phyloP scores from a whole-genome alignment of 805 yeast genomes.

The Kodamaea restingae region DNA sequence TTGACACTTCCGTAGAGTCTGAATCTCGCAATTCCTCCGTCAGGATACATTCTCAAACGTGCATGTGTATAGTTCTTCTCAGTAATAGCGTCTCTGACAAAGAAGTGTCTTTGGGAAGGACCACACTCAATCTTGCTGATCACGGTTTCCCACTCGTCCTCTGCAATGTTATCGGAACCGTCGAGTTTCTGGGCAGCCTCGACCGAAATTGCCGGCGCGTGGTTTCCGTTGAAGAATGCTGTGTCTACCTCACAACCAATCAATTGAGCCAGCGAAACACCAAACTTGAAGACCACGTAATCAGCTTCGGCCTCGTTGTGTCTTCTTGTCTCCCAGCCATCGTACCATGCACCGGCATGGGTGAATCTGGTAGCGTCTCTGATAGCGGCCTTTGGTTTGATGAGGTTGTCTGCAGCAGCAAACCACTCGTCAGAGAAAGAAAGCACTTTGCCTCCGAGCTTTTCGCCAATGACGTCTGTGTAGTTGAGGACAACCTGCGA shows the following conservation, averaged over 20 bases:
- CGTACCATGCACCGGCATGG: constrained; percentile 94
- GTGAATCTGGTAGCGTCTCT: constrained; percentile 77
- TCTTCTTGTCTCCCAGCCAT: constrained; percentile 98
- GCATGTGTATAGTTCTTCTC: constrained; percentile 66
- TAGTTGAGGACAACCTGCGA: constrained; percentile 46
- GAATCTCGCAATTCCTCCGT: constrained; percentile 96
- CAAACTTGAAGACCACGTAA: constrained; percentile 80
- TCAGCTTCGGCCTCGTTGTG: constrained; percentile 84
- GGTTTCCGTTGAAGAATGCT: constrained; percentile 91
- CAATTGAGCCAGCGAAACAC: constrained; percentile 75
- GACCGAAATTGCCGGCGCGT: constrained; percentile 85
- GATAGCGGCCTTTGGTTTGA: constrained; percentile 76
- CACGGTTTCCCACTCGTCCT: constrained; percentile 65
- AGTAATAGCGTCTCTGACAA: constrained; percentile 60
- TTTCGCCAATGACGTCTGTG: constrained; percentile 79
- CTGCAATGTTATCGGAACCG: constrained; percentile 24
- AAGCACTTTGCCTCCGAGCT: constrained; percentile 73
- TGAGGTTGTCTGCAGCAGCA: constrained; percentile 85
- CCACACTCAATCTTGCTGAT: constrained; percentile 78
- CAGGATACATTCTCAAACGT: constrained; percentile 90
- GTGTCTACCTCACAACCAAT: constrained; percentile 90
- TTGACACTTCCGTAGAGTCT: constrained; percentile 80
- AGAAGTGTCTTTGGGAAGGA: constrained; percentile 83
- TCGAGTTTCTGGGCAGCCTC: constrained; percentile 55
- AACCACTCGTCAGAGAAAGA: constrained; percentile 88